phyloP scores from a whole-genome alignment of 805 yeast genomes.

The Ascoidea rubescens region DNA sequence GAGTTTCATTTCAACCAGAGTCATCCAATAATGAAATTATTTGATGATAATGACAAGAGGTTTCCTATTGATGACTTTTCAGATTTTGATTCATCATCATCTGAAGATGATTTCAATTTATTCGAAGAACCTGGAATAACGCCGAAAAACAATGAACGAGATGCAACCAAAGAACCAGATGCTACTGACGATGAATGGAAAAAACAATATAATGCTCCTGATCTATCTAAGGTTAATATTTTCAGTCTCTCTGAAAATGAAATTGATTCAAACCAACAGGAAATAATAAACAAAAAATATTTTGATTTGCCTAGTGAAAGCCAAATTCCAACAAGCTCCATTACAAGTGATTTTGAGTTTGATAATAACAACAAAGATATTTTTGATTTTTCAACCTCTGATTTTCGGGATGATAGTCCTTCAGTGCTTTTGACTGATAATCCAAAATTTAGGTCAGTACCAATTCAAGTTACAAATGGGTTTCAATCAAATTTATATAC shows the following conservation, averaged over 20 bases:
- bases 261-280: neutral
- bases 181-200: neutral
- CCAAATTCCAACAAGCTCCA: neutral
- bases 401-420: neutral
- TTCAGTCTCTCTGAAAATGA: neutral
- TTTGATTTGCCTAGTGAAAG: neutral
- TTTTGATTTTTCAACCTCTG: neutral
- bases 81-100: neutral
- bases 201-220: neutral
- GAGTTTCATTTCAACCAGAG: slow-evolving; percentile 3
- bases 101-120: neutral
- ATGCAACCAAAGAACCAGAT: neutral
- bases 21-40: slow-evolving; percentile 1
- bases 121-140: neutral
- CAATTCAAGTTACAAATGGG: neutral
- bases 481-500: neutral
- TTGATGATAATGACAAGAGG: neutral
- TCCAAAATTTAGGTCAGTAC: neutral
- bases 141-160: neutral
- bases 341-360: neutral
- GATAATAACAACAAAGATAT: neutral
- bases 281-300: neutral
- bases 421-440: neutral
- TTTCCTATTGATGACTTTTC: neutral
- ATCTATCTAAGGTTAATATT: neutral